Evolutionary conservation across 2,329 filamentous ascomycete genomes (phyloP).

Genomic region (Corniculantispora saksenae): DNA sequence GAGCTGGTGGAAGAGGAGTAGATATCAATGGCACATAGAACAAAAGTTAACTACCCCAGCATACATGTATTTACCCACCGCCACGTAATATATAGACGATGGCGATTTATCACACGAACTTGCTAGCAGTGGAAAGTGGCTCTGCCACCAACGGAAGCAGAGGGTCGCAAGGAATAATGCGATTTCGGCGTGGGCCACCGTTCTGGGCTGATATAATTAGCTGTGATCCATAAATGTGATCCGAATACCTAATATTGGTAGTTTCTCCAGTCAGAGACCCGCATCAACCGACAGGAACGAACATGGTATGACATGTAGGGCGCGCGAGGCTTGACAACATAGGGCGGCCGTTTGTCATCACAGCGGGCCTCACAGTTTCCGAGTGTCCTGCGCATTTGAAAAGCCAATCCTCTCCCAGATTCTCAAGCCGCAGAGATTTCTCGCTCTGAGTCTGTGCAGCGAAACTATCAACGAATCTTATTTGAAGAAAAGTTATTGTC

Average conservation of each 20-base stretch:
- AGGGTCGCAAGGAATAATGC: background rate
- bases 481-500: no score
- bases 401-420: background rate
- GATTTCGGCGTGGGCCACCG: background rate
- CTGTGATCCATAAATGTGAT: background rate
- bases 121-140: no score
- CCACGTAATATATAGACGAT: no score
- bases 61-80: background rate
- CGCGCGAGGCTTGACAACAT: slow-evolving; percentile 4
- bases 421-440: background rate
- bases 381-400: background rate
- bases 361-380: slow-evolving; percentile 1
- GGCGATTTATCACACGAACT: no score
- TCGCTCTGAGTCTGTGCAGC: no score
- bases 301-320: slow-evolving; percentile 14
- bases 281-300: background rate
- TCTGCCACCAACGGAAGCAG: no score
- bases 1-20: slow-evolving; percentile 46
- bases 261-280: background rate
- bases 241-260: background rate
- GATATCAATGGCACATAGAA: background rate
- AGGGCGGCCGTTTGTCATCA: background rate
- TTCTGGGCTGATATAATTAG: background rate
- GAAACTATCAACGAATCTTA: no score
- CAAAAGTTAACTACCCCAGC: background rate